Evolutionary conservation across 129 eudicot species (phyloP), one percentile per base, ranked within the genome.

Genomic region (Silybum marianum): DNA sequence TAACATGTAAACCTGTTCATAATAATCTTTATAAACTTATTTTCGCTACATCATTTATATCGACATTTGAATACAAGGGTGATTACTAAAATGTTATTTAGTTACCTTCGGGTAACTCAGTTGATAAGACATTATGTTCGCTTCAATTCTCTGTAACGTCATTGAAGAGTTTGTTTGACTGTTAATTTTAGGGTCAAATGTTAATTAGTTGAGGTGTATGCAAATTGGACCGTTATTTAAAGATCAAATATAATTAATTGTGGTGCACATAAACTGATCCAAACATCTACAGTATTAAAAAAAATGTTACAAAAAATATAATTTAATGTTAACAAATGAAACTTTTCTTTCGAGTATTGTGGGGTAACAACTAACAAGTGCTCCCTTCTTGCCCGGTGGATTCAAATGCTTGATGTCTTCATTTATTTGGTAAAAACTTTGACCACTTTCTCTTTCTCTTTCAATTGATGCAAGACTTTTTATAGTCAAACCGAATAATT

Each of bases 301-400:
- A 51, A 58, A n/a, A 18, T 32, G 9, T 54, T 4, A 18, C 18
- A 58, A n/a, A 58, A 58, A 54, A 58, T 5, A 16, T 0, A 1
- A 54, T 14, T 54, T 54, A 1, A 54, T 54, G 3, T 54, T 44
- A 4, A 18, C 19, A 58, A 58, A 58, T 58, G 66, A 58, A 58
- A 18, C 6, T 58, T 58, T 10, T n/a, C 66, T 5, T 58, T 54
- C 12, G 6, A 44, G 44, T 14, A 22, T 54, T 30, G 74, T 66
- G 70, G 80, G 60, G 67, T 76, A 71, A 74, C 32, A 62, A 19
- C 51, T 76, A 71, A 74, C 32, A 62, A 19, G 3, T 28, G 71
- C 72, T 54, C 32, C 30, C 46, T 71, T 83, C 68, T 83, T 77
- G 82, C 72, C 85, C 46, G 9, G 25, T 70, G 60, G 66, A 70